Conservation (phyloP, 225 moss, liverwort and hornwort species). For the Thuidium tamariscinum region DNA sequence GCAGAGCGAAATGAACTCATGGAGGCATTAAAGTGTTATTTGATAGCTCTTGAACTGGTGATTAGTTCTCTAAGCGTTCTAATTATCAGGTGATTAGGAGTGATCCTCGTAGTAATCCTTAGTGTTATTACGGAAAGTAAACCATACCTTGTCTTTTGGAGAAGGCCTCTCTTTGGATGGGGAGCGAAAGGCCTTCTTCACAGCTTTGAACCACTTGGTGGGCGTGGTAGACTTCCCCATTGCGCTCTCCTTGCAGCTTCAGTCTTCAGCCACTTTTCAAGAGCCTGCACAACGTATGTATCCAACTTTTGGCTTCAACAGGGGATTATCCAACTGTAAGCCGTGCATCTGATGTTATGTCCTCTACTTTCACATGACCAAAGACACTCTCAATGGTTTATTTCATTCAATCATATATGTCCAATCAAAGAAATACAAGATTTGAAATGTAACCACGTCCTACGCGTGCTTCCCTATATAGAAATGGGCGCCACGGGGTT, state of each 20-base stretch:
- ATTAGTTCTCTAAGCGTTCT: background rate
- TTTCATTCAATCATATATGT: background rate
- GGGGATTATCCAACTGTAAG: background rate
- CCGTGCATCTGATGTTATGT: background rate
- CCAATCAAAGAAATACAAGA: background rate
- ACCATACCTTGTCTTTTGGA: background rate
- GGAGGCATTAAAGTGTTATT: background rate
- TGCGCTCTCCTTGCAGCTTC: background rate
- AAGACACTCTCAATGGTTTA: background rate
- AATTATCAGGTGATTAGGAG: background rate
- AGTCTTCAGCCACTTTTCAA: constrained; percentile 7
- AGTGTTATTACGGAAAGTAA: background rate
- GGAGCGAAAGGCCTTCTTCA: constrained; percentile 47
- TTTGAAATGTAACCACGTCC: background rate
- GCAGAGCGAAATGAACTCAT: background rate
- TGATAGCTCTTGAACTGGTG: background rate
- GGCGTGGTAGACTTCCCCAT: constrained; percentile 46
- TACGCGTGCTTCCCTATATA: no score
- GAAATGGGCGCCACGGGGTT: background rate
- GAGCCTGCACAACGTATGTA: background rate
- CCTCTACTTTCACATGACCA: background rate
- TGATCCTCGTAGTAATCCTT: background rate
- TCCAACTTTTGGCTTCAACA: background rate
- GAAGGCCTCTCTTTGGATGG: constrained; percentile 42
- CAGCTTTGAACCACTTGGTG: constrained; percentile 48